These are phyloP conservation scores for Fusarium foetens DNA, from an alignment of 2,329 filamentous ascomycete species.

Conservation along the genomic window DNA sequence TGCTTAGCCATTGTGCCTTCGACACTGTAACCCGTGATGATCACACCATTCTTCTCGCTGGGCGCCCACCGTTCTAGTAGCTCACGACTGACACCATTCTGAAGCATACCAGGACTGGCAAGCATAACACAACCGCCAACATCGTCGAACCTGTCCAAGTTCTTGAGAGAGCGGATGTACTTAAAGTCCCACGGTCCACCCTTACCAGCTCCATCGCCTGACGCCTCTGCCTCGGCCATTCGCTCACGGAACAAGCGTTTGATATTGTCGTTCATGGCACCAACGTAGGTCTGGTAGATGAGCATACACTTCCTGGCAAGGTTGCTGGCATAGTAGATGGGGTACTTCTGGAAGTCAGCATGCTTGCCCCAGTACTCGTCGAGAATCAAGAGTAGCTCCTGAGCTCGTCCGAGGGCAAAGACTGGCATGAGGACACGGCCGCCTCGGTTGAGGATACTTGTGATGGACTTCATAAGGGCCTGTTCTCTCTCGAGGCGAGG, in stretches of 20 bases:
- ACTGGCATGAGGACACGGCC: slow-evolving; percentile 94
- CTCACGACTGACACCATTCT: slow-evolving; percentile 93
- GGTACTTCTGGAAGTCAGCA: slow-evolving; percentile 85
- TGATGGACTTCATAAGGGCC: slow-evolving; percentile 95
- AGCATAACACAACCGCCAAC: slow-evolving; percentile 97
- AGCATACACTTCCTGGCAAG: slow-evolving; percentile 97
- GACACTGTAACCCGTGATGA: slow-evolving; percentile 98
- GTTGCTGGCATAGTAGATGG: slow-evolving; percentile 98
- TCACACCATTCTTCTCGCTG: slow-evolving; percentile 95
- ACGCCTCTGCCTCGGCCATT: slow-evolving; percentile 89
- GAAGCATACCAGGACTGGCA: slow-evolving; percentile 96
- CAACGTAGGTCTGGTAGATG: slow-evolving; percentile 97
- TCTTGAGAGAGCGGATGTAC: slow-evolving; percentile 91
- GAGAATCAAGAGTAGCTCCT: slow-evolving; percentile 92
- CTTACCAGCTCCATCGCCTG: slow-evolving; percentile 77
- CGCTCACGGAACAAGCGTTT: slow-evolving; percentile 92
- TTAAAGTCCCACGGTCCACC: slow-evolving; percentile 97
- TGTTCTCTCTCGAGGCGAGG: slow-evolving; percentile 91
- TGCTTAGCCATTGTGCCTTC: slow-evolving; percentile 98
- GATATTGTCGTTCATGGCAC: slow-evolving; percentile 99
- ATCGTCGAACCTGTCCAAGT: slow-evolving; percentile 94
- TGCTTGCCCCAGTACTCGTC: slow-evolving; percentile 98
- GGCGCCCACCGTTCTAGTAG: slow-evolving; percentile 95
- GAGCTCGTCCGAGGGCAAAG: slow-evolving; percentile 91
- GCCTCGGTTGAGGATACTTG: slow-evolving; percentile 87